Base-by-base conservation (phyloP, 352 stramenopile species). In the Pythium apleroticum region DNA sequence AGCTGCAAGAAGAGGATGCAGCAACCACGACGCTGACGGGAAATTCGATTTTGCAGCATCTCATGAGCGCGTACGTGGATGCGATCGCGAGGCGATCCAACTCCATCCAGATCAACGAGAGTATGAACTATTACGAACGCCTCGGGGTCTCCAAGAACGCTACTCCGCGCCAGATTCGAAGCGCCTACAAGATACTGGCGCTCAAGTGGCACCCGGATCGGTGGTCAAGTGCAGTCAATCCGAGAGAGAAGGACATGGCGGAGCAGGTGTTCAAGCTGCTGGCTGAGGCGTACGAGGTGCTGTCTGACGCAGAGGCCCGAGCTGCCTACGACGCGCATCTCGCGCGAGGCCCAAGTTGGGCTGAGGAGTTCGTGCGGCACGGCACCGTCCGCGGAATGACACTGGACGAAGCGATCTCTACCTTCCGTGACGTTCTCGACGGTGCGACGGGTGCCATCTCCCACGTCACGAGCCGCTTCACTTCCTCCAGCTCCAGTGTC, bases 181-280 rank as follows among this genome's bases (percentile, higher is more conserved):
- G 62, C 35, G 86, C 86, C 0, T 96, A 96, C 72, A 90, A 88
- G 30, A 66, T 69, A 4, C 55, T 93, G 12, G 88, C 88, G 17
- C 65, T 96, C n/a, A 93, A 92, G 58, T 96, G 88, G 88, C 88
- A 96, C 60, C 86, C 88, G 5, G 88, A 96, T 66, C 84, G 86
- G 5, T 95, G 83, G 84, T 68, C 87, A 1, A 79, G 78, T 28
- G 72, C 69, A 0, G 58, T 60, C 15, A 73, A 72, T 37, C 63
- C 81, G 5, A 67, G 84, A 27, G 86, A 95, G 58, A 74, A 85
- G 52, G 71, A 86, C 15, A 84, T 82, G 22, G 86, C 84, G 9
- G 86, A 94, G 45, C 71, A 88, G 35, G 77, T 90, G 19, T 96
- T 96, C 56, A 96, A 96, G 60, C 60, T 96, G 7, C 65, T 95